Evolutionary conservation across 2,329 filamentous ascomycete genomes (phyloP), one percentile per base, ranked within the genome.

Genomic region (Fusarium staphyleae): DNA sequence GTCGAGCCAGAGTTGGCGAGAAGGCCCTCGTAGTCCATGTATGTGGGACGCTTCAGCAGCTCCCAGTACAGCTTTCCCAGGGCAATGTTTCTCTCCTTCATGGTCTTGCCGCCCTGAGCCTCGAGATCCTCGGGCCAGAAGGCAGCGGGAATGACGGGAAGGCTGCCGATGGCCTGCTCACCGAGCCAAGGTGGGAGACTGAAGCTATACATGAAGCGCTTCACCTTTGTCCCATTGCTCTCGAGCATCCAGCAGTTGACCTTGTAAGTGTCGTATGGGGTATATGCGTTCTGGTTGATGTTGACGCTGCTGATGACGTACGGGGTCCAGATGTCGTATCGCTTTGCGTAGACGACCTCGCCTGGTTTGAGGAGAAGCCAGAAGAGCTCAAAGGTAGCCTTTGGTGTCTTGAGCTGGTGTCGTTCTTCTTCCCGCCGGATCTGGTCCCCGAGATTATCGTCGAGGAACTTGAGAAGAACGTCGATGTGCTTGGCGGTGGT

Each of bases 281-380:
- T 55, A 16, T 42, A 14, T 5, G 41, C 3, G 13, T 56, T 45
- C 12, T 60, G 55, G 5, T 56, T 60, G 6, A 55, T 46, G 6
- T 37, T 48, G 36, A 77, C 64, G 12, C 63, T 67, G 36, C 74
- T 77, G 32, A 80, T 69, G 11, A 80, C 69, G 48, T 72, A 77
- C 0, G 78, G 73, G 8, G 69, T 69, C 76, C 77, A 78, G 15
- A 72, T 69, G 33, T 72, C 69, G 46, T 75, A 66, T 16, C 69
- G 65, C 54, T 76, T 75, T 43, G 70, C 64, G 48, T 80, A 81
- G 28, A 80, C 64, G 30, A 80, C 69, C 48, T 75, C 69, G 0
- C 78, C 77, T 1, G 78, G 78, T 65, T 75, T 77, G 26, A 78
- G 70, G 5, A 80, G 68, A 33, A 80, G 66, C 77, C 78, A 81